Evolutionary conservation across 2,329 filamentous ascomycete species (phyloP), one percentile per base, ranked within the genome.

Genomic region (Epicoccum nigrum): DNA sequence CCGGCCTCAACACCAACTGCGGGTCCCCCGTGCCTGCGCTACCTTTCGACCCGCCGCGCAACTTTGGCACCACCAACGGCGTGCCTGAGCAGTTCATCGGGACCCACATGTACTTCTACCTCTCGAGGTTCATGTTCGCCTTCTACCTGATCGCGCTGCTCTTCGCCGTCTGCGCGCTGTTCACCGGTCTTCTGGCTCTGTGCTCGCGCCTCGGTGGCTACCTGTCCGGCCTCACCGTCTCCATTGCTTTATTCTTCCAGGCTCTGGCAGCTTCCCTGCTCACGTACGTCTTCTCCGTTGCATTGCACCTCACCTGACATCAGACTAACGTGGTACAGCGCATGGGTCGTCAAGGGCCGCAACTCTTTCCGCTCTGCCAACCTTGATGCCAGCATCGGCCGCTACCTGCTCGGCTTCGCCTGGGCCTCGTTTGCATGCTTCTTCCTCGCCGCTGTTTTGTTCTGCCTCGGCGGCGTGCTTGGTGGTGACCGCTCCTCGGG

Each of bases 121-220:
- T 94, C 69, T 95, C 91, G 77, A 85, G 93, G 32, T 96, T 97
- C 78, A 88, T 90, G 73, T 97, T 93, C 83, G 90, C 92, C 30
- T 94, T 96, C 75, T 89, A 89, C 77, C 79, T 97, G 49, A 87
- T 97, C 60, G 85, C 86, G 15, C 83, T 97, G 30, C 86, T 96
- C 79, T 94, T 96, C 72, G 83, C 84, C 56, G 80, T 83, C 39
- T 48, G 85, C 20, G 84, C 87, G 55, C 85, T 92, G 69, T 82
- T 91, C 73, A 76, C 81, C 9, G 83, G 86, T 58, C 79, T 91
- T 55, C 74, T 92, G 13, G 87, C 88, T 13, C 85, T 88, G 67
- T 89, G 81, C 74, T 86, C 86, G 27, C 84, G 89, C 48, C 79
- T 92, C 1, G 89, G 87, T 37, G 83, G 87, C 7, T 87, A 85